Base-by-base conservation (phyloP, 345 rosid species). In the Acer campestre region DNA sequence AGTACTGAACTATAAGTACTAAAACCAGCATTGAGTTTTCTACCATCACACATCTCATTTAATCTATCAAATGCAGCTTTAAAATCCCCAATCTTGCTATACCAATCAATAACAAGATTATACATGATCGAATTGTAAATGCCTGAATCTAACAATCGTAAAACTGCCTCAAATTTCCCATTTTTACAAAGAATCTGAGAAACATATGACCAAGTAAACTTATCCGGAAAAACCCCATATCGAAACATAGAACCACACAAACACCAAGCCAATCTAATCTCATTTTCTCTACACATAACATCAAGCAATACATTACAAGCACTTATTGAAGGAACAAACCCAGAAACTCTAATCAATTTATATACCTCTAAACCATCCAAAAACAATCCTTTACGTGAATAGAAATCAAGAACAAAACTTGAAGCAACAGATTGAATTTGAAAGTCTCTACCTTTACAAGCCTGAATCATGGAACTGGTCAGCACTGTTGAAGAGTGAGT, bases 261-360 rank as follows among this genome's bases (percentile, higher is more conserved):
- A 81, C 93, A 88, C 87, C 87, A 89, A 83, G 88, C 88, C 58
- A 81, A 66, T 76, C 78, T 51, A 27, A 82, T 71, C 81, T 87
- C 81, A 4, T 78, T 78, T 17, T 64, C 77, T 65, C 85, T 78
- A 67, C 17, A 75, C 31, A 92, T 65, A 83, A 82, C 80, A 78
- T 80, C 88, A 78, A 94, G 92, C 79, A 87, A 80, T 62, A 83
- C 70, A 84, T 88, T 88, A 77, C 84, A 85, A 18, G 88, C 89
- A 72, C 71, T 3, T 64, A 77, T 46, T 0, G 88, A 82, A 81
- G 89, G 90, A 8, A 74, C 72, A 79, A 61, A 79, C 18, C 87
- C 84, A 76, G 70, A 40, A n/a, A 63, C 23, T 81, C 86, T 84
- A 84, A 85, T 82, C 61, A 23, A 80, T 49, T 63, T 16, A 77